phyloP scores from a whole-genome alignment of 2,329 filamentous ascomycete genomes.

The Sarocladium kiliense region DNA sequence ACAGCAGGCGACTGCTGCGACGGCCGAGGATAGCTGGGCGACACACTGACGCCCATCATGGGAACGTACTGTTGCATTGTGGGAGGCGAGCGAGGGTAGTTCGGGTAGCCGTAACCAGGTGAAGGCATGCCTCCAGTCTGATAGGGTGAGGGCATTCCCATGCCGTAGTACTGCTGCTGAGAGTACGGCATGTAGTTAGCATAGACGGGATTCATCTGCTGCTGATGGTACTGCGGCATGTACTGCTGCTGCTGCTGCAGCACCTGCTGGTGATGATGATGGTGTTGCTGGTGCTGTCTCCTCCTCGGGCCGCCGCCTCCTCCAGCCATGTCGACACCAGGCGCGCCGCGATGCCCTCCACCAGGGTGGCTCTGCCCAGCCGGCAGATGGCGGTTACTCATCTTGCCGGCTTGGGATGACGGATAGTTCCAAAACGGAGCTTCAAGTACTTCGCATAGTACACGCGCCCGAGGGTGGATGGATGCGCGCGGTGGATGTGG shows the following conservation, averaged over 20 bases:
- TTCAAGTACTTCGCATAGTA: slow-evolving; percentile 3
- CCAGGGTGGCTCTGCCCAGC: slow-evolving; percentile 57
- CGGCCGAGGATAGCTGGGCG: slow-evolving; percentile 43
- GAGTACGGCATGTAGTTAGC: slow-evolving; percentile 46
- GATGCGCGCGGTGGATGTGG: slow-evolving; percentile 11
- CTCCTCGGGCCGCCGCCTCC: slow-evolving; percentile 15
- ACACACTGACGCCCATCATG: slow-evolving; percentile 41
- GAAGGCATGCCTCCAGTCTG: slow-evolving; percentile 45
- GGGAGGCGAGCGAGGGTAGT: slow-evolving; percentile 44
- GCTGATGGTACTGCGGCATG: slow-evolving; percentile 25
- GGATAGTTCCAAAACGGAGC: not conserved
- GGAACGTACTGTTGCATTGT: slow-evolving; percentile 50
- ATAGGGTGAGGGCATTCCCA: slow-evolving; percentile 49
- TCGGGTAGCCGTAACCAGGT: slow-evolving; percentile 41
- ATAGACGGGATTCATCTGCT: slow-evolving; percentile 37
- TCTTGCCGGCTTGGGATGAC: slow-evolving; percentile 63
- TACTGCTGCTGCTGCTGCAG: slow-evolving; percentile 24
- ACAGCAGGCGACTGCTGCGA: slow-evolving; percentile 47
- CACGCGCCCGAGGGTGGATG: slow-evolving; percentile 12
- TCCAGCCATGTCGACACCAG: slow-evolving; percentile 29
- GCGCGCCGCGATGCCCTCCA: slow-evolving; percentile 25
- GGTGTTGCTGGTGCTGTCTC: slow-evolving; percentile 12
- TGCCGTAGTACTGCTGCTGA: slow-evolving; percentile 41
- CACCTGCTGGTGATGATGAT: slow-evolving; percentile 11
- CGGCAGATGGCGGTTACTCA: slow-evolving; percentile 73